Percentiles rank a stretch among this genome's conserved stretches.
phyloP scores from a whole-genome alignment of 139 green algal genomes.

The Coelastrella sp. region DNA sequence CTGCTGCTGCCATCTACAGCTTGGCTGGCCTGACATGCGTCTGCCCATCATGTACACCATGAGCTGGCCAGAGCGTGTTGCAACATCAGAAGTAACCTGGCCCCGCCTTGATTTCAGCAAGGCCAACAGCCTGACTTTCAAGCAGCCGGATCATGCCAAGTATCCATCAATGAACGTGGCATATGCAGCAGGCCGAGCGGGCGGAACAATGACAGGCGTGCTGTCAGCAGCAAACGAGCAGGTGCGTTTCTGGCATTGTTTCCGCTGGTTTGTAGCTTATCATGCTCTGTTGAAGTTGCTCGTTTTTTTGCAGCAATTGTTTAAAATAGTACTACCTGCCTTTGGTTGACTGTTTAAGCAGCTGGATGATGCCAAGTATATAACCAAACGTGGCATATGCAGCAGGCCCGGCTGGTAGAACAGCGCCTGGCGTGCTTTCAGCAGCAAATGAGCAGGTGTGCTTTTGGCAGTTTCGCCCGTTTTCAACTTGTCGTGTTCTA shows the following conservation, averaged over 20 bases:
- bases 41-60: conserved; percentile 99
- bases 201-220: conserved; percentile 99
- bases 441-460: conserved; percentile 96
- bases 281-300: no score
- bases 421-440: conserved; percentile 97
- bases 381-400: conserved; percentile 95
- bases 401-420: conserved; percentile 91
- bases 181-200: conserved; percentile 92
- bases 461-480: no score
- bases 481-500: no score
- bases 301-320: background rate
- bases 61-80: conserved; percentile 94
- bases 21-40: conserved; percentile 99
- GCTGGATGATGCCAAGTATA: conserved; percentile 95
- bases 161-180: conserved; percentile 97
- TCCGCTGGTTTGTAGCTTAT: background rate
- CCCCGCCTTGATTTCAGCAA: conserved; percentile 95
- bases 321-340: background rate
- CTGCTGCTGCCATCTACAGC: conserved; percentile 59
- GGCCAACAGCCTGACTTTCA: conserved; percentile 95
- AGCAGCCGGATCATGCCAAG: conserved; percentile 91
- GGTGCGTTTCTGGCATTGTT: conserved; percentile 36
- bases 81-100: conserved; percentile 85
- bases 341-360: conserved; percentile 75
- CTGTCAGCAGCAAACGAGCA: conserved; percentile 98